phyloP scores from a whole-genome alignment of 352 stramenopile genomes.

The Stramenopiles sp. region DNA sequence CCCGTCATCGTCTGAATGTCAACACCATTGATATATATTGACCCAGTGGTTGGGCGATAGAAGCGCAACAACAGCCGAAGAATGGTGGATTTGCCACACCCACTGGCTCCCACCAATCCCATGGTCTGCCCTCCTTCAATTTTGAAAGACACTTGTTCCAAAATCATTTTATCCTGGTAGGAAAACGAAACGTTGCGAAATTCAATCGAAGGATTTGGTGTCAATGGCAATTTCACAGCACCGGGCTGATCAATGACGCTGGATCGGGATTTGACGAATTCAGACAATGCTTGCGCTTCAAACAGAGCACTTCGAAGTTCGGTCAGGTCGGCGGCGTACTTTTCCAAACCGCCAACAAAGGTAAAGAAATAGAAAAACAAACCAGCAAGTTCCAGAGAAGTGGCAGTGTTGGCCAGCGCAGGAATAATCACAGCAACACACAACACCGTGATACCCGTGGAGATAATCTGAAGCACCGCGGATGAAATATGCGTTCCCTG shows the following conservation, averaged over 20 bases:
- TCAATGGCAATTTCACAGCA: slow-evolving; percentile 12
- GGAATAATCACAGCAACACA: slow-evolving; percentile 14
- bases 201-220: slow-evolving; percentile 12
- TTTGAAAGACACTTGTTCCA: slow-evolving; percentile 29
- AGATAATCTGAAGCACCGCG: slow-evolving; percentile 12
- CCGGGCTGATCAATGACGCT: slow-evolving; percentile 14
- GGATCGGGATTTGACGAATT: slow-evolving; percentile 13
- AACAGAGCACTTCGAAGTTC: slow-evolving; percentile 13
- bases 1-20: slow-evolving; percentile 18
- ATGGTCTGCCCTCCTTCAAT: slow-evolving; percentile 60
- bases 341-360: slow-evolving; percentile 17
- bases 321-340: slow-evolving; percentile 13
- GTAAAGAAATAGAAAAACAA: slow-evolving; percentile 19
- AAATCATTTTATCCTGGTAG: slow-evolving; percentile 5
- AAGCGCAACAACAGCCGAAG: slow-evolving; percentile 73
- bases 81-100: slow-evolving; percentile 76
- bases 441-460: slow-evolving; percentile 13
- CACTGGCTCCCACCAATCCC: slow-evolving; percentile 67
- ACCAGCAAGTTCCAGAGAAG: slow-evolving; percentile 2
- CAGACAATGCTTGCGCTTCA: slow-evolving; percentile 17
- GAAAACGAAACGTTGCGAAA: slow-evolving; percentile 8
- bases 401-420: background rate
- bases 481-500: slow-evolving; percentile 10
- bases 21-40: slow-evolving; percentile 5
- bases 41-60: slow-evolving; percentile 25